Evolutionary conservation across 2,329 filamentous ascomycete genomes (phyloP).

Genomic region (Furcasterigmium sp.): DNA sequence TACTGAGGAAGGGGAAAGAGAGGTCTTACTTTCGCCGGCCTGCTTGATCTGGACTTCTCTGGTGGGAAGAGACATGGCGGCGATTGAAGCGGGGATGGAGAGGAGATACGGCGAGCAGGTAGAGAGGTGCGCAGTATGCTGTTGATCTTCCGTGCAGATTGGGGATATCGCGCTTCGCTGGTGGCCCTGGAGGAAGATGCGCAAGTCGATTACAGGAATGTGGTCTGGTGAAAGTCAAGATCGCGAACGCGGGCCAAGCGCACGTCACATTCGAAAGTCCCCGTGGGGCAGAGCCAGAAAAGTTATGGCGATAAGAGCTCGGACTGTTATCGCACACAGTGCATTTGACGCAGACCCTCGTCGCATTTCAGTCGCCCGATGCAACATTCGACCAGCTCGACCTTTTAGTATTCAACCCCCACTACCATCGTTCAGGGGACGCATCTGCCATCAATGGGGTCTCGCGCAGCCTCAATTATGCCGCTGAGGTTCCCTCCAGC

Average conservation of each 20-base stretch:
- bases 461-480: constrained; percentile 4
- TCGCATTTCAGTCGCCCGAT: too few relatives aligned
- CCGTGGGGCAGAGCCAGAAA: neutral
- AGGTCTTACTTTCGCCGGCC: constrained; percentile 39
- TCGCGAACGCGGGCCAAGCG: constrained; percentile 7
- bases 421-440: too few relatives aligned
- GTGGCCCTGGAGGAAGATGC: too few relatives aligned
- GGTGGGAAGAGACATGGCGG: constrained; percentile 28
- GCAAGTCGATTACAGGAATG: too few relatives aligned
- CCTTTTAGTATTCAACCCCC: too few relatives aligned
- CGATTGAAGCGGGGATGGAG: too few relatives aligned
- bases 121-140: too few relatives aligned
- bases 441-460: neutral
- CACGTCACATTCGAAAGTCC: too few relatives aligned
- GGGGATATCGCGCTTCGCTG: constrained; percentile 12
- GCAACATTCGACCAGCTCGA: too few relatives aligned
- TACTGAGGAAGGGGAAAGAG: neutral
- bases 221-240: constrained; percentile 14
- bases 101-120: too few relatives aligned
- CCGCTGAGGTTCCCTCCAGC: constrained; percentile 5
- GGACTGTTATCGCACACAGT: constrained; percentile 1
- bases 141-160: too few relatives aligned
- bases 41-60: constrained; percentile 37
- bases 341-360: neutral
- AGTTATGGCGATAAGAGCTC: constrained; percentile 2